phyloP scores from a whole-genome alignment of 495 filamentous ascomycete genomes.

The Emericellopsis terricola region DNA sequence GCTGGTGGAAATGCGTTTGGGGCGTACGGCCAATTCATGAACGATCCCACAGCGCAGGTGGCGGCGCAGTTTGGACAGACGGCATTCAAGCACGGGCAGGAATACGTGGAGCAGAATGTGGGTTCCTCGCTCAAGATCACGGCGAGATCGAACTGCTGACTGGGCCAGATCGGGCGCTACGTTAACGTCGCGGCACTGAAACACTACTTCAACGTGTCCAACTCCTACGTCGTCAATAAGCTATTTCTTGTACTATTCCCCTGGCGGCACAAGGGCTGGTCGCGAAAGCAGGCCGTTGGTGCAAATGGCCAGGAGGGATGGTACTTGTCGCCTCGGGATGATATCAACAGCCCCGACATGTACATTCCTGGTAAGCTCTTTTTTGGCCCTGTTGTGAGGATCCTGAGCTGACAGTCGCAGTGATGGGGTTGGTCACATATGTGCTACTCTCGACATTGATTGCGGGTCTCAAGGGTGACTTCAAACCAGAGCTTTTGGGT shows the following conservation, averaged over 20 bases:
- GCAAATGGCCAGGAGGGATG: conserved; percentile 58
- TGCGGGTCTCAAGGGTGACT: conserved; percentile 79
- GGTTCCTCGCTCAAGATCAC: too few species aligned
- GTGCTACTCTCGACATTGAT: conserved; percentile 80
- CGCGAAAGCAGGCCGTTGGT: conserved; percentile 45
- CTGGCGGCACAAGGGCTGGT: conserved; percentile 95
- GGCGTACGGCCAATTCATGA: conserved; percentile 74
- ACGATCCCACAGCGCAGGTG: conserved; percentile 91
- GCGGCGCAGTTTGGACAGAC: conserved; percentile 87
- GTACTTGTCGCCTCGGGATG: conserved; percentile 89
- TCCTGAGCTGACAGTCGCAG: conserved; percentile 7
- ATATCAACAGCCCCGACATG: conserved; percentile 96
- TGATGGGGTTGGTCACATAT: conserved; percentile 91
- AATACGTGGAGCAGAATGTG: conserved; percentile 89
- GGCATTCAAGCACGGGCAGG: conserved; percentile 73
- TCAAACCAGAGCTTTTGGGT: conserved; percentile 85
- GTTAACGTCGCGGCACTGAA: conserved; percentile 84
- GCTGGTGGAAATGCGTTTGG: conserved; percentile 40
- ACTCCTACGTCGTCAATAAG: conserved; percentile 74
- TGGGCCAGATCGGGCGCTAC: conserved; percentile 67
- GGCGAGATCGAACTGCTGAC: too few species aligned
- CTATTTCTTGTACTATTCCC: conserved; percentile 85
- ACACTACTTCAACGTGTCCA: conserved; percentile 95
- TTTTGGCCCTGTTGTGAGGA: conserved; percentile 2
- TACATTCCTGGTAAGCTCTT: conserved; percentile 52